Evolutionary conservation across 2,329 filamentous ascomycete species (phyloP), one percentile per base, ranked within the genome.

Genomic region (Trichoderma atroviride): DNA sequence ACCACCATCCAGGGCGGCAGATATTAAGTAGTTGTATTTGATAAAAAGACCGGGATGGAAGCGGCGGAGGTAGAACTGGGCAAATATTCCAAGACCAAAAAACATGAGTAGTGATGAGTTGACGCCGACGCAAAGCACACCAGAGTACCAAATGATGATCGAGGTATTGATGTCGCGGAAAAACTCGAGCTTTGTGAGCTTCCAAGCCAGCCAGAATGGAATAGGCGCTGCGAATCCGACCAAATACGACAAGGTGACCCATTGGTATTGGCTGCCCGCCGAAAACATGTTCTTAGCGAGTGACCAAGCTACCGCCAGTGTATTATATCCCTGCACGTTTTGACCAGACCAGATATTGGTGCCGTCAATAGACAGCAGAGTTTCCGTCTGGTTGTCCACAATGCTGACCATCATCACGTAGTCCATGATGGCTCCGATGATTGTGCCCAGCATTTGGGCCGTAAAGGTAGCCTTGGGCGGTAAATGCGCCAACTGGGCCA

Each of bases 361-460:
- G 43, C 73, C 83, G 24, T 81, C 76, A 24, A 77, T 76, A 7
- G 77, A 71, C 1, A 85, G 76, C 43, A 83, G 58, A 10, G 61
- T 67, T 5, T 79, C 1, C 3, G 77, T 74, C 69, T 85, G 82
- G 68, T 81, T 80, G 5, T 76, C 73, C 1, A 84, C 79, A 66
- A 86, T 84, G 33, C 76, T 79, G 69, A 77, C 78, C 79, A 83
- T 83, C 75, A 85, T 81, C 29, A 81, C 75, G 68, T 81, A 85
- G 72, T 85, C 84, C 58, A 85, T 75, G 5, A 82, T 71, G 1
- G 81, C 80, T 0, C 82, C 82, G 33, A 84, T 73, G 4, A 82
- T 31, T 31, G 78, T 81, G 2, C 82, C 83, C 2, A 78, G 69
- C 11, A 84, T 77, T 70, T 83, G 84, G 19, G 80, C 76, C 9